Evolutionary conservation across 371 early-diverging fungal genomes (phyloP), one percentile per base, ranked within the genome.

Genomic region (Saksenaea oblongispora): DNA sequence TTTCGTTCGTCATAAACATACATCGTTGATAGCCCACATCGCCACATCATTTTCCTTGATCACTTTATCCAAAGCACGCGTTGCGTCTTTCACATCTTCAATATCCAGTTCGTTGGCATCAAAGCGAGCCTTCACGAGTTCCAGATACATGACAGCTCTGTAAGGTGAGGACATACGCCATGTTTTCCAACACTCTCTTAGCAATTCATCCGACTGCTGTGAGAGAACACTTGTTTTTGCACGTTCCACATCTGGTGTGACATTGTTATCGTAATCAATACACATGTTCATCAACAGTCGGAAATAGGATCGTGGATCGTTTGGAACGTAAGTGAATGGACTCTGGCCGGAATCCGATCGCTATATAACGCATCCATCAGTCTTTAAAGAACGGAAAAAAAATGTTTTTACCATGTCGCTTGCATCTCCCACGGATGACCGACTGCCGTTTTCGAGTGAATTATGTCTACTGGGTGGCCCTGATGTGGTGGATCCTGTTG

Each of bases 151-250:
- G 7, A 87, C 85, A 28, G 85, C 86, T 53, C 90, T 75, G 61
- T 79, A 90, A 9, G 88, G 84, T 1, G 83, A 78, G 18, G 89
- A 85, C 39, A 91, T 56, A 54, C 91, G 80, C 91, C 91, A 91
- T 0, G 87, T 85, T 34, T 85, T 84, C 57, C 84, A 85, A 60
- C 88, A 85, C 59, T 90, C 90, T 54, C 86, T 85, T 34, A 91
- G 72, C 13, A 91, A 63, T 17, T 87, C 85, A 47, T 82, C 87
- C 1, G 89, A 86, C 15, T 78, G 71, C 14, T 74, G 72, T 4
- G 91, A 87, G 24, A 90, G 72, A 0, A 87, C 72, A 42, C 74
- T 79, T 18, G 75, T 63, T 15, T 79, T 82, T 26, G 77, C 82
- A 10, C 82, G 71, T 39, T 87, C 87, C 5, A 73, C 62, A 37